Evolutionary conservation across 768 basidiomycete species (phyloP), one percentile per base, ranked within the genome.

Genomic region (Hericium erinaceus): DNA sequence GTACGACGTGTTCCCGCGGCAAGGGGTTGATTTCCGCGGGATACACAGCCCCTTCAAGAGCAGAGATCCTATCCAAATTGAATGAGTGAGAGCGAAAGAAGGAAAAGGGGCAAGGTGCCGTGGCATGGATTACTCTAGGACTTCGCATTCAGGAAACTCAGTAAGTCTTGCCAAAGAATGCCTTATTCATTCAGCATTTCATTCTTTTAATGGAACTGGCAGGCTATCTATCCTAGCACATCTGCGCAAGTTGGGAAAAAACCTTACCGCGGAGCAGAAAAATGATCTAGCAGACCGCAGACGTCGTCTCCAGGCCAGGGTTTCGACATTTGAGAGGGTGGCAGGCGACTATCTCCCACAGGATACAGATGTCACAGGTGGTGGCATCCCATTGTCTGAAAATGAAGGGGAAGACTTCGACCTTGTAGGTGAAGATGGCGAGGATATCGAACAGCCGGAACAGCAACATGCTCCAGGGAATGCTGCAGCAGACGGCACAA

Each of bases 141-240:
- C 40, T 57, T 10, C 50, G 52, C 6, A 41, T 57, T 20, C 56
- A 57, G n/a, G 56, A 57, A 18, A 40, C 16, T 10, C 50, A 57
- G 56, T 57, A 44, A 13, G 50, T 1, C 13, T 50, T 41, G n/a
- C 39, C 40, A 1, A 4, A 26, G 22, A 57, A 5, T 8, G 49
- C 15, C 9, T 2, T 22, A 4, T 12, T 33, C 26, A 26, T 26
- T 26, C 26, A 26, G 26, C 26, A 5, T 26, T 26, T 26, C 26
- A 26, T 26, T n/a, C 26, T 46, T 13, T 51, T 33, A 5, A 8
- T 38, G 15, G 15, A 1, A 2, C 48, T 50, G 7, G 15, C 8
- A 50, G 48, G 24, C 26, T 28, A 18, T 6, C 15, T 6, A 7
- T 50, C 9, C 7, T 13, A 7, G 9, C 20, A 20, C 20, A 50